These are phyloP conservation scores for Tetracladium setigerum DNA, from an alignment of 495 filamentous ascomycete genomes.

Conservation along the genomic window DNA sequence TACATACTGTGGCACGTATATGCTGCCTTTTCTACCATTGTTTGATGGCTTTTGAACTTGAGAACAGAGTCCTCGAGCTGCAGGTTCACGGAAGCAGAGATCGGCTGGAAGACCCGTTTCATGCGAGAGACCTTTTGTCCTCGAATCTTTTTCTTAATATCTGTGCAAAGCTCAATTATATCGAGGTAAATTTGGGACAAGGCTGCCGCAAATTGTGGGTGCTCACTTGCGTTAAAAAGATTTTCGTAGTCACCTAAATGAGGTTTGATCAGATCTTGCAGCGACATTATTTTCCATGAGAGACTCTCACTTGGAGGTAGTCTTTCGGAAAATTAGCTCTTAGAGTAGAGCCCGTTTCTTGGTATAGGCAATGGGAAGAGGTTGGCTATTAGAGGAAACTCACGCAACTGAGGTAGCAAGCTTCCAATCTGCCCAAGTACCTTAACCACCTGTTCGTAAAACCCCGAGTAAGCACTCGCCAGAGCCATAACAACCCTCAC, in stretches of 20 bases:
- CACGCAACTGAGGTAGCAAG: conserved; percentile 28
- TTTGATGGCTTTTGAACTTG: conserved; percentile 20
- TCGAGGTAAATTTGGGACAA: conserved; percentile 32
- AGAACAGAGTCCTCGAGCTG: conserved; percentile 20
- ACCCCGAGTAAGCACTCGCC: conserved; percentile 27
- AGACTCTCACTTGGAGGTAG: not conserved
- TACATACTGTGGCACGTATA: conserved; percentile 14
- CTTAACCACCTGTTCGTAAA: conserved; percentile 29
- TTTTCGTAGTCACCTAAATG: conserved; percentile 8
- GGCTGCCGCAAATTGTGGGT: conserved; percentile 25
- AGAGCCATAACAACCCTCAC: conserved; percentile 31
- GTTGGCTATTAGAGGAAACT: conserved; percentile 21
- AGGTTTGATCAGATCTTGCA: not conserved
- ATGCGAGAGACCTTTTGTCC: conserved; percentile 12
- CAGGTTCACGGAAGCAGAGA: conserved; percentile 10
- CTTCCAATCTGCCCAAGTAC: conserved; percentile 34
- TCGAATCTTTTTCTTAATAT: conserved; percentile 26
- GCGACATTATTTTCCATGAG: not conserved
- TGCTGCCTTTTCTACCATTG: conserved; percentile 25
- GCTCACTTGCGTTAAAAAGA: conserved; percentile 10
- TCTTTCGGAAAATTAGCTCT: too few relatives aligned
- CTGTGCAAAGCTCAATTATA: conserved; percentile 29
- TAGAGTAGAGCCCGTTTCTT: too few relatives aligned
- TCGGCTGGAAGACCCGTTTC: conserved; percentile 11
- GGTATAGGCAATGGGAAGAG: conserved; percentile 20